These are phyloP conservation scores for Phyllosticta citrichinensis DNA, from an alignment of 2,329 filamentous ascomycete genomes.

Conservation along the genomic window DNA sequence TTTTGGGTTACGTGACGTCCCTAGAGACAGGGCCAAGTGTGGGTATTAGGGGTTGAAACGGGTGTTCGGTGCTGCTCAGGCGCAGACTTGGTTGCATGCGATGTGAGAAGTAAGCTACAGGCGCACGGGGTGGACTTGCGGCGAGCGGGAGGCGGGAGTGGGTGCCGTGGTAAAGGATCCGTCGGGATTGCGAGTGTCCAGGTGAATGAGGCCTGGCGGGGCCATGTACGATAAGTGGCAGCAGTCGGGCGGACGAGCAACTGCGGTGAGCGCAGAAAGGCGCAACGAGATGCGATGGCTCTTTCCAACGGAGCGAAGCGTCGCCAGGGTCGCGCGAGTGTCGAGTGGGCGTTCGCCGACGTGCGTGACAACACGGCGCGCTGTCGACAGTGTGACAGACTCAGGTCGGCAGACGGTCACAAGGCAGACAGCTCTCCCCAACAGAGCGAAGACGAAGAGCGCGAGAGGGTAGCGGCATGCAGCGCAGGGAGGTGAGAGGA, in stretches of 20 bases:
- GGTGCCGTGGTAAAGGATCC: not conserved
- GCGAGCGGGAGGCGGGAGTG: not conserved
- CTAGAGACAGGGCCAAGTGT: not conserved
- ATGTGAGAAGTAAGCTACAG: not conserved
- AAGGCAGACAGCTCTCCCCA: conserved; percentile 10
- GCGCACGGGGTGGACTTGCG: not conserved
- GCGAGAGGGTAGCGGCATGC: conserved; percentile 2
- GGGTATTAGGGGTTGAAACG: conserved; percentile 1
- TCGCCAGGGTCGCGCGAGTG: not conserved
- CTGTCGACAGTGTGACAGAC: conserved; percentile 4
- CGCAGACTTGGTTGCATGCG: conserved; percentile 5
- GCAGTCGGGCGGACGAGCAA: not conserved
- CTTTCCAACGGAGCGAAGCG: not conserved
- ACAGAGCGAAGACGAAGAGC: not conserved
- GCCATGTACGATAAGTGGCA: not conserved
- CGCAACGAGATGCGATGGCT: not conserved
- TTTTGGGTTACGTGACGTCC: conserved; percentile 42
- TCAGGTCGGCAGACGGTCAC: conserved; percentile 9
- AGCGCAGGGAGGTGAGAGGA: conserved; percentile 3
- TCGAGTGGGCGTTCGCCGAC: not conserved
- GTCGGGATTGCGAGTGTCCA: not conserved
- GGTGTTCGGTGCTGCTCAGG: not conserved
- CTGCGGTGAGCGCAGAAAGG: not conserved
- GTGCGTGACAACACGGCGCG: not conserved
- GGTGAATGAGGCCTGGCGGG: conserved; percentile 1